Percentiles rank a stretch among this genome's conserved stretches.
These are phyloP conservation scores for Claviceps sp. DNA, from an alignment of 2,329 filamentous ascomycete genomes.

Conservation along the genomic window DNA sequence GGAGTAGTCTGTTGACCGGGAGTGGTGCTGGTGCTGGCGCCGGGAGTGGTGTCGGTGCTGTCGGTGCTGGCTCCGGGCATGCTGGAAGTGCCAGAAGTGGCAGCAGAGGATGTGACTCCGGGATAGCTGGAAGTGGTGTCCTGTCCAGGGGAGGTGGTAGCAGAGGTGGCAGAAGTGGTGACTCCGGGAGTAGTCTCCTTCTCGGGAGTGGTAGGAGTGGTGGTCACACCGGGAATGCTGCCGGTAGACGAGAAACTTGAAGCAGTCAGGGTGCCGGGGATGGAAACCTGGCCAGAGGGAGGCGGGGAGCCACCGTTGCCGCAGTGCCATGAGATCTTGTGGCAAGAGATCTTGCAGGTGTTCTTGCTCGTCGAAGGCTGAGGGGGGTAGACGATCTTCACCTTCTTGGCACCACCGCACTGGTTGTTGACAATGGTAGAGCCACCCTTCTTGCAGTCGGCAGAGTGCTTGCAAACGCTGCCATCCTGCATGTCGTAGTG, in stretches of 20 bases:
- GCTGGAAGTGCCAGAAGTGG: neutral
- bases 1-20: slow-evolving; percentile 1
- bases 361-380: slow-evolving; percentile 39
- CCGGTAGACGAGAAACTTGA: neutral
- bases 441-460: slow-evolving; percentile 52
- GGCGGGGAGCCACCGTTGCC: slow-evolving; percentile 13
- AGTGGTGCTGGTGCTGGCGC: neutral
- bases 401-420: slow-evolving; percentile 80
- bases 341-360: slow-evolving; percentile 45
- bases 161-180: slow-evolving; percentile 6
- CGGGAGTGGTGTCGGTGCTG: slow-evolving; percentile 1
- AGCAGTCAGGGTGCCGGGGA: neutral
- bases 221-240: neutral
- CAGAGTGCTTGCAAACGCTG: slow-evolving; percentile 65
- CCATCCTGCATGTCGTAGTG: slow-evolving; percentile 79
- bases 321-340: slow-evolving; percentile 50
- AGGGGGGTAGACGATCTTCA: slow-evolving; percentile 55
- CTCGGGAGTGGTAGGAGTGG: slow-evolving; percentile 3
- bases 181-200: slow-evolving; percentile 8
- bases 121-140: neutral
- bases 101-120: neutral
- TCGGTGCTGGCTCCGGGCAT: slow-evolving; percentile 3
- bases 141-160: neutral
- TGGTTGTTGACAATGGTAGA: slow-evolving; percentile 68
- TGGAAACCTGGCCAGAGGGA: neutral